Percentiles rank a stretch among this genome's conserved stretches.
Evolutionary conservation across 345 rosid genomes (phyloP).

Genomic region (Rhodamnia rubescens): DNA sequence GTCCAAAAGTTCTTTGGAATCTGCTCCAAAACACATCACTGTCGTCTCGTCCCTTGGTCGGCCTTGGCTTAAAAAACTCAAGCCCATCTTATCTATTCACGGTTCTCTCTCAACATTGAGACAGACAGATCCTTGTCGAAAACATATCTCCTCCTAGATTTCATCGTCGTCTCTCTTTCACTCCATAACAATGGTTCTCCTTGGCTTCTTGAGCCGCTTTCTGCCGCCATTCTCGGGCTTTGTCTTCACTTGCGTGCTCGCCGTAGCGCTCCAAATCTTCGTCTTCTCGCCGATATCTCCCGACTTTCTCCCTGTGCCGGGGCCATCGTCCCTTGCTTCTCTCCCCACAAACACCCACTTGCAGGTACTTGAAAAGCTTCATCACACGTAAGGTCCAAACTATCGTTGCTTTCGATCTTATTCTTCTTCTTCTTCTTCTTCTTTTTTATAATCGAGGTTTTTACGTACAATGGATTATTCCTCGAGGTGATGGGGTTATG

Average conservation of each 20-base stretch:
- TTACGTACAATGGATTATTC: too few species aligned
- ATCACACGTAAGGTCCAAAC: neutral
- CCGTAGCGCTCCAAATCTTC: conserved; percentile 16
- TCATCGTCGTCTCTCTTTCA: neutral
- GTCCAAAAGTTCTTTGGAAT: neutral
- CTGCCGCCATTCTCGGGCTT: neutral
- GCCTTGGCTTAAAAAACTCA: neutral
- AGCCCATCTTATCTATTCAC: neutral
- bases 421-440: too few species aligned
- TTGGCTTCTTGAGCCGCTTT: neutral
- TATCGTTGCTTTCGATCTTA: neutral
- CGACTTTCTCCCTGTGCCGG: conserved; percentile 12
- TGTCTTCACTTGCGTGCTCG: conserved; percentile 11
- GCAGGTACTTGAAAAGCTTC: conserved; percentile 14
- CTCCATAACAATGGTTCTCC: neutral
- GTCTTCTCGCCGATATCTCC: conserved; percentile 41
- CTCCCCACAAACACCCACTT: conserved; percentile 21
- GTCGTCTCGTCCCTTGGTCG: neutral
- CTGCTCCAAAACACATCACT: too few species aligned
- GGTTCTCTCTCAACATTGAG: neutral
- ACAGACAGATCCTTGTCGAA: neutral
- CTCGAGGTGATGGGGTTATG: too few species aligned
- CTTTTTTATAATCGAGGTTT: too few species aligned
- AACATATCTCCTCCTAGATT: neutral
- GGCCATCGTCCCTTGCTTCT: neutral